A percentile compares a stretch with the other conserved stretches of the same genome.
Evolutionary conservation across 208 protist genomes (phyloP).

Genomic region (Novymonas esmeraldas): DNA sequence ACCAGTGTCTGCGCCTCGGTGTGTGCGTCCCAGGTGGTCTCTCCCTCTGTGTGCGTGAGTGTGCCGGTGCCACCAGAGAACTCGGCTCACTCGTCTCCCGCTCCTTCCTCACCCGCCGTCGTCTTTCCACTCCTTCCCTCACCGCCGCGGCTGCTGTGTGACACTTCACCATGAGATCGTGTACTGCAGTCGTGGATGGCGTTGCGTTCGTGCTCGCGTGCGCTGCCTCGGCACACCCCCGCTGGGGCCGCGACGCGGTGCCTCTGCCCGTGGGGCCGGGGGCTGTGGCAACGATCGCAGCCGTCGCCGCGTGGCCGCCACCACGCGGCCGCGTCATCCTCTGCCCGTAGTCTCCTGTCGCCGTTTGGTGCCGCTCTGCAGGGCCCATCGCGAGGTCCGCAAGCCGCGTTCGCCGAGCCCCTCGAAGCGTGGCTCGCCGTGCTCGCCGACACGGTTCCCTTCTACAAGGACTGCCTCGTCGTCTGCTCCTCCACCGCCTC

Average conservation of each 20-base stretch:
- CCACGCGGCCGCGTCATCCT: background rate
- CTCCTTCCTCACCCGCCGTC: too few relatives aligned
- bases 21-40: too few relatives aligned
- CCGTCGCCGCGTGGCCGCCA: background rate
- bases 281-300: background rate
- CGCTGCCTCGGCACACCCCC: background rate
- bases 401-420: constrained; percentile 61
- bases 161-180: too few relatives aligned
- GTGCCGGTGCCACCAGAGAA: too few relatives aligned
- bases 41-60: too few relatives aligned
- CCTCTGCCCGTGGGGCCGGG: background rate
- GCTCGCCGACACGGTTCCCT: constrained; percentile 74
- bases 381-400: constrained; percentile 43
- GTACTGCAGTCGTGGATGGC: too few relatives aligned
- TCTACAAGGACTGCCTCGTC: constrained; percentile 70
- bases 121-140: too few relatives aligned
- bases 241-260: background rate
- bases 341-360: constrained; percentile 26
- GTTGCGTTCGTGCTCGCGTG: background rate
- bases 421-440: constrained; percentile 75
- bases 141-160: too few relatives aligned
- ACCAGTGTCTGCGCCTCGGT: too few relatives aligned
- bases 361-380: constrained; percentile 58
- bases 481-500: constrained; percentile 55
- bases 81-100: too few relatives aligned